Evolutionary conservation across 805 yeast species (phyloP), one percentile per base, ranked within the genome.

Genomic region (Lipomyces yamanashiensis): DNA sequence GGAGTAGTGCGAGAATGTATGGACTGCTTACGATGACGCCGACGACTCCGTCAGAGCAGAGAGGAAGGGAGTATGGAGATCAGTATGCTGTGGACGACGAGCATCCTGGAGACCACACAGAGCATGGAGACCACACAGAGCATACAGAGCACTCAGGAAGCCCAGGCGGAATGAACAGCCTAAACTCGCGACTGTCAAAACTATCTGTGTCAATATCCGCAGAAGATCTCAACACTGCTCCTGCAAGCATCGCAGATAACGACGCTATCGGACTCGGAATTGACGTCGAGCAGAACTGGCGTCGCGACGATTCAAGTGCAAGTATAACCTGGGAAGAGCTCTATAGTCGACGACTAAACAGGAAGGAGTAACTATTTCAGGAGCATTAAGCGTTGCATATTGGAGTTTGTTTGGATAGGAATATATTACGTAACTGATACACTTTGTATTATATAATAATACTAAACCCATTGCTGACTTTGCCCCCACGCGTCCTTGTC

Each of bases 291-390:
- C 36, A 13, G 54, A 34, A 12, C 12, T 33, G 13, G 33, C 19
- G 19, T 40, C 21, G 41, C 17, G 54, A 33, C 28, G 45, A 44
- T 13, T 47, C 41, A 12, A 9, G 37, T 19, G 48, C 9, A 15
- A 40, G 37, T 8, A 13, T 55, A 13, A 63, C 67, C 1, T 63
- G 67, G 67, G 63, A 53, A n/a, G 63, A 63, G 47, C 54, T 63
- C 9, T 63, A 63, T 19, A 51, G 47, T 28, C 40, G 67, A 12
- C 60, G 67, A 5, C 28, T 49, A 21, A 19, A 40, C 47, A 3
- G 17, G 39, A 3, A 48, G 52, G 17, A 2, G 34, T n/a, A 48
- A 3, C 33, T 17, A 5, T 19, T 8, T 7, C 15, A 28, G n/a
- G 10, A n/a, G n/a, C n/a, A n/a, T n/a, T n/a, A n/a, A n/a, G 34